Percentiles rank a stretch among this genome's conserved stretches.
These are phyloP conservation scores for Saturnispora zaruensis DNA, from an alignment of 805 yeast genomes.

Conservation along the genomic window DNA sequence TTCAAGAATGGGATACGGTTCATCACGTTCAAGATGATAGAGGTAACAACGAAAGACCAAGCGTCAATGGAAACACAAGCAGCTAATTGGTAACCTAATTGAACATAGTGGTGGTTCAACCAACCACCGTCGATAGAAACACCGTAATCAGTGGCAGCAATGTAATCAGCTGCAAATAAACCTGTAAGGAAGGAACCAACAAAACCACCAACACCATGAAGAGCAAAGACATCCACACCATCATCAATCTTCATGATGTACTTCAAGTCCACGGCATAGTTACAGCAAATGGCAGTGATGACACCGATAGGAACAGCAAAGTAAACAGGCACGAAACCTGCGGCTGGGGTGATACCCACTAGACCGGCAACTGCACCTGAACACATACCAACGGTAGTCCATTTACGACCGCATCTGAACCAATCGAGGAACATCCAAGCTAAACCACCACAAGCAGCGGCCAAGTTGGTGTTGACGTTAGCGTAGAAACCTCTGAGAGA, in stretches of 20 bases:
- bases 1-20: conserved; percentile 74
- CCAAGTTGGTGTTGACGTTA: conserved; percentile 82
- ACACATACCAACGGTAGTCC: conserved; percentile 92
- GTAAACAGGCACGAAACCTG: conserved; percentile 92
- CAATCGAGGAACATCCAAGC: conserved; percentile 92
- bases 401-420: conserved; percentile 75
- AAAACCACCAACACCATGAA: conserved; percentile 92
- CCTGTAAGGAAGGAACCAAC: conserved; percentile 82
- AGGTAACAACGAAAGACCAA: conserved; percentile 72
- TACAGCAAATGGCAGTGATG: conserved; percentile 68
- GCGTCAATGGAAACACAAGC: conserved; percentile 60
- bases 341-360: conserved; percentile 94
- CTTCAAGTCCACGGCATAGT: conserved; percentile 79
- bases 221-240: conserved; percentile 88
- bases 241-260: conserved; percentile 70
- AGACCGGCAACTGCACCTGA: conserved; percentile 91
- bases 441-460: conserved; percentile 89
- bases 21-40: conserved; percentile 55
- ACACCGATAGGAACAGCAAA: conserved; percentile 79
- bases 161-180: conserved; percentile 84
- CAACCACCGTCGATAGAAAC: conserved; percentile 72
- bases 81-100: conserved; percentile 83
- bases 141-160: conserved; percentile 72
- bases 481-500: conserved; percentile 93
- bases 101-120: conserved; percentile 74